Percentiles rank a stretch among this genome's conserved stretches.
These are phyloP conservation scores for Toxicodendron radicans DNA, from an alignment of 345 rosid genomes.

Conservation along the genomic window DNA sequence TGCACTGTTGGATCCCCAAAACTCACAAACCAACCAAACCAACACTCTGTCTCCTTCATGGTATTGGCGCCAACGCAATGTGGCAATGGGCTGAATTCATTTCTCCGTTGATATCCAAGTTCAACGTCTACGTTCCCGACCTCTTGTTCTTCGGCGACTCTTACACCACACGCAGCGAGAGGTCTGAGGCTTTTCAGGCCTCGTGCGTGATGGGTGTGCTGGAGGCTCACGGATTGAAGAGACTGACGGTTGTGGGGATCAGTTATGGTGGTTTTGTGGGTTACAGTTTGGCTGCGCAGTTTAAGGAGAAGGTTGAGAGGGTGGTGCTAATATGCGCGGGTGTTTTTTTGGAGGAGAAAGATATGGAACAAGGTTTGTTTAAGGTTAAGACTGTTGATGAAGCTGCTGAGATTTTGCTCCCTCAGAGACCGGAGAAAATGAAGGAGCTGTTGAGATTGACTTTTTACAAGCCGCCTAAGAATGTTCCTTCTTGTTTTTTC, in stretches of 20 bases:
- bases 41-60: constrained; percentile 71
- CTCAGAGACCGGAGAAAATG: constrained; percentile 60
- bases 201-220: constrained; percentile 57
- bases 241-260: constrained; percentile 61
- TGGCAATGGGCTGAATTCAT: constrained; percentile 81
- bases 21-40: constrained; percentile 42
- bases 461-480: constrained; percentile 56
- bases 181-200: constrained; percentile 74
- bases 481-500: constrained; percentile 70
- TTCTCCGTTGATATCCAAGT: constrained; percentile 49
- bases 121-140: constrained; percentile 88
- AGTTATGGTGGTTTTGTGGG: constrained; percentile 91
- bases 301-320: constrained; percentile 56
- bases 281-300: constrained; percentile 79
- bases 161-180: constrained; percentile 65
- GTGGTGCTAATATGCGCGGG: constrained; percentile 80
- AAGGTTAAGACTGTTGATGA: constrained; percentile 60
- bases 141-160: constrained; percentile 91
- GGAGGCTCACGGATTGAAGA: constrained; percentile 46
- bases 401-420: constrained; percentile 53
- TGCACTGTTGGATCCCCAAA: constrained; percentile 85
- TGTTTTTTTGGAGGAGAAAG: constrained; percentile 78
- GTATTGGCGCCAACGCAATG: constrained; percentile 95
- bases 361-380: constrained; percentile 68
- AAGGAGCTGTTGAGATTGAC: constrained; percentile 49